phyloP scores from a whole-genome alignment of 2,329 filamentous ascomycete species.

The Pleomassaria siparia region DNA sequence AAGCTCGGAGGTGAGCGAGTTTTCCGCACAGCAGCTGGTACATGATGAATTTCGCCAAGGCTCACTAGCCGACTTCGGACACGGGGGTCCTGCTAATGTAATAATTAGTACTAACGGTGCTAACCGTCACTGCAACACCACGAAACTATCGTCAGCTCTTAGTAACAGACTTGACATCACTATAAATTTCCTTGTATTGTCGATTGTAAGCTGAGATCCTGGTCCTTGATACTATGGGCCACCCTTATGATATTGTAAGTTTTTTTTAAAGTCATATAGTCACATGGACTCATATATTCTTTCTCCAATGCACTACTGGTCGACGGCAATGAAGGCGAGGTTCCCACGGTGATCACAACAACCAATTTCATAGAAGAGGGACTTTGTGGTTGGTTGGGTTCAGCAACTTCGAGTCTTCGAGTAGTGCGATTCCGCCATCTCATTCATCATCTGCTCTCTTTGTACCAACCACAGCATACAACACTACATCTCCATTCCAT shows the following conservation, averaged over 20 bases:
- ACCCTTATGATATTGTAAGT: too few relatives aligned
- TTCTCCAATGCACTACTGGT: too few relatives aligned
- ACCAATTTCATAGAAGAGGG: background rate
- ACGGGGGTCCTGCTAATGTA: background rate
- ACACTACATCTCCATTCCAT: background rate
- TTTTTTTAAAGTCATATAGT: too few relatives aligned
- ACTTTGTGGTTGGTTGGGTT: background rate
- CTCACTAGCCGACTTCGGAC: constrained; percentile 1
- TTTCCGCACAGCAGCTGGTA: background rate
- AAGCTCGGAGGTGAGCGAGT: constrained; percentile 10
- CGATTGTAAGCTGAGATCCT: too few relatives aligned
- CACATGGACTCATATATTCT: too few relatives aligned
- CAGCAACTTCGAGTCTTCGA: background rate
- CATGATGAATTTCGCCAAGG: constrained; percentile 1
- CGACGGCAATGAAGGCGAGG: background rate
- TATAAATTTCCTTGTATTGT: too few relatives aligned
- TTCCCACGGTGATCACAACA: constrained; percentile 5
- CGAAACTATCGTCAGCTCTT: background rate
- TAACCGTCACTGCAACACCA: background rate
- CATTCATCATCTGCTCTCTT: background rate
- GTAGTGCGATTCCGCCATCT: constrained; percentile 1
- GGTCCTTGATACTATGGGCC: too few relatives aligned
- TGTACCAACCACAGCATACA: too few relatives aligned
- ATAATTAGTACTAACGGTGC: too few relatives aligned
- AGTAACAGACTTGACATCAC: background rate